Base-by-base conservation (phyloP, 768 basidiomycete genomes). In the Xanthoconium stramineum region DNA sequence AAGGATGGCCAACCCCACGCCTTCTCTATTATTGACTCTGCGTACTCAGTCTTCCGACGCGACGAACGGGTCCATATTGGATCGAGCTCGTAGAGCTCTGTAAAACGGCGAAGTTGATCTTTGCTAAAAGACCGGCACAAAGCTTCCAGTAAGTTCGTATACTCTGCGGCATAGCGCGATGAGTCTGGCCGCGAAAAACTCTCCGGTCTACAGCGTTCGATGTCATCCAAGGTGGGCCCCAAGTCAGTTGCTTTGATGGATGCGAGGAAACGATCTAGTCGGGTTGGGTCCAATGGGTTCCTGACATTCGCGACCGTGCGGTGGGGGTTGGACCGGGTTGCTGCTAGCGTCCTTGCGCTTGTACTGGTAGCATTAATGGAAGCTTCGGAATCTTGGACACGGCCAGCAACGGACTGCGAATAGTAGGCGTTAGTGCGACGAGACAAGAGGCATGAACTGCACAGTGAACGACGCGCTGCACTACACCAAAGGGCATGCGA, bases 1-100 rank as follows among this genome's bases (percentile, higher is more conserved):
- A 88, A 65, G 29, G 84, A 80, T 7, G 84, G 83, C 87, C 86
- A 90, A 29, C 74, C 75, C 89, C 89, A 92, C 53, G 76, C 72
- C 56, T 78, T 72, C 66, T 88, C 83, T 29, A 91, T 77, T 57
- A 90, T 83, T 47, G 75, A 72, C 44, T 74, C 74, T 39, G 79
- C 80, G 61, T 70, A 73, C 37, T 74, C 63, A 55, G 68, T 63
- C 62, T 81, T 83, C 43, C 67, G 75, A 47, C 69, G 65, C 43
- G 64, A 71, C 6, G 58, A 64, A 40, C 71, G 70, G 8, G 69
- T 64, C 72, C 67, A 74, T 52, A 62, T 65, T 8, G 64, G 60
- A 8, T 72, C 65, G 29, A 84, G 64, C 19, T 74, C 74, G 61
- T 84, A 84, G 40, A 81, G 62, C 52, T 74, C 68, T 12, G 81